phyloP scores from a whole-genome alignment of 371 early-diverging fungal genomes.

The Umbelopsis sp. region DNA sequence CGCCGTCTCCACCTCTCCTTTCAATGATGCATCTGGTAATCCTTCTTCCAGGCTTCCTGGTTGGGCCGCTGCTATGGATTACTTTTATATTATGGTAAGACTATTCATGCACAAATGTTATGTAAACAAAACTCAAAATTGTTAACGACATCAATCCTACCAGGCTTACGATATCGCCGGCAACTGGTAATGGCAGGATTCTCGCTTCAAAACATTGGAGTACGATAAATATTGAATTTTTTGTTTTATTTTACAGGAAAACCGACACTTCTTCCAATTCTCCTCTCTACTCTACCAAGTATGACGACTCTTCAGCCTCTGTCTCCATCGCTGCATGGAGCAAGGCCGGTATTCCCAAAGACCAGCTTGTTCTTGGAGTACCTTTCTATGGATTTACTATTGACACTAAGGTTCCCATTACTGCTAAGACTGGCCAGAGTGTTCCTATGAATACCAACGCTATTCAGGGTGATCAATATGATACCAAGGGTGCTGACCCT shows the following conservation, averaged over 20 bases:
- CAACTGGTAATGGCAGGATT: neutral
- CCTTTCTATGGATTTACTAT: constrained; percentile 42
- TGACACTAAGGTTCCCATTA: neutral
- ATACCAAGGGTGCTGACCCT: constrained; percentile 28
- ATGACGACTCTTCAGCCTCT: constrained; percentile 16
- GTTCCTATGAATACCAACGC: constrained; percentile 2
- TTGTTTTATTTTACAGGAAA: constrained; percentile 48
- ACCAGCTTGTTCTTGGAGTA: constrained; percentile 45
- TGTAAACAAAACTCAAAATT: neutral
- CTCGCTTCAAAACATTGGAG: neutral
- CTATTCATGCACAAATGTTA: neutral
- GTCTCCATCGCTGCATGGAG: constrained; percentile 37
- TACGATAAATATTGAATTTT: neutral
- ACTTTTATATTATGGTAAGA: constrained; percentile 61
- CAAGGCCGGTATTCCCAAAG: constrained; percentile 43
- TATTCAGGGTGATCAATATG: constrained; percentile 30
- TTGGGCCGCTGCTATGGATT: constrained; percentile 61
- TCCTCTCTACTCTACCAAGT: constrained; percentile 40
- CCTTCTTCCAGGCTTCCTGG: constrained; percentile 25
- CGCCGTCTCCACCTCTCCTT: constrained; percentile 30
- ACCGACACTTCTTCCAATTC: constrained; percentile 60
- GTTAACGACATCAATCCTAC: neutral
- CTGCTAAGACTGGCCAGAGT: neutral
- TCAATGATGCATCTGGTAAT: constrained; percentile 23
- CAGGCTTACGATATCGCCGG: constrained; percentile 16